Evolutionary conservation across 2,329 filamentous ascomycete species (phyloP).

Genomic region (Kalmusia sp.): DNA sequence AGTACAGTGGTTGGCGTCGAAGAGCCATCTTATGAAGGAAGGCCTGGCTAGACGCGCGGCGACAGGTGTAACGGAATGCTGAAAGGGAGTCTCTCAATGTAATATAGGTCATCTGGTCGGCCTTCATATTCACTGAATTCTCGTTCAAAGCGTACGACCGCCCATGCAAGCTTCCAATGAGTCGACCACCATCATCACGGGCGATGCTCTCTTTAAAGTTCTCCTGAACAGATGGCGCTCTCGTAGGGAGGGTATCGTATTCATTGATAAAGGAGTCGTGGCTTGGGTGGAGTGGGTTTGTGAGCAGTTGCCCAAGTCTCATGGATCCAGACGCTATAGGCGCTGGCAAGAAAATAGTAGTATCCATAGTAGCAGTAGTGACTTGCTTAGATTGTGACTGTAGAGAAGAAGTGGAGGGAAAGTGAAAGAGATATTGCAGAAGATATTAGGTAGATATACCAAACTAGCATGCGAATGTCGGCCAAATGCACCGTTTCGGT

Average conservation of each 20-base stretch:
- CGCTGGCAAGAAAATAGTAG: slow-evolving; percentile 28
- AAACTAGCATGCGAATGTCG: neutral
- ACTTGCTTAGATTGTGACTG: slow-evolving; percentile 5
- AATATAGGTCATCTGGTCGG: slow-evolving; percentile 24
- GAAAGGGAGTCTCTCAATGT: slow-evolving; percentile 21
- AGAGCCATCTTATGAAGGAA: slow-evolving; percentile 39
- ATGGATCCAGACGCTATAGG: slow-evolving; percentile 30
- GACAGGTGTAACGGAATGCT: slow-evolving; percentile 32
- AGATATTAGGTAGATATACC: neutral
- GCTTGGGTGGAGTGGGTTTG: slow-evolving; percentile 26
- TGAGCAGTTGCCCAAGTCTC: slow-evolving; percentile 36
- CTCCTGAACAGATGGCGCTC: slow-evolving; percentile 14
- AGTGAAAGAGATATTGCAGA: neutral
- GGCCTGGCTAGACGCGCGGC: slow-evolving; percentile 23
- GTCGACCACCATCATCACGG: slow-evolving; percentile 29
- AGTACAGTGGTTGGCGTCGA: slow-evolving; percentile 53
- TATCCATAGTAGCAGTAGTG: slow-evolving; percentile 28
- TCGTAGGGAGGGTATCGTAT: slow-evolving; percentile 8
- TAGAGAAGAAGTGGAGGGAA: slow-evolving; percentile 2
- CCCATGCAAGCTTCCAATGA: slow-evolving; percentile 7
- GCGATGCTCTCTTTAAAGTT: slow-evolving; percentile 23
- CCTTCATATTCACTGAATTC: slow-evolving; percentile 25
- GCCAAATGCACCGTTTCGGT: neutral
- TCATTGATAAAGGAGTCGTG: slow-evolving; percentile 22
- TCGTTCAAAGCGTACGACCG: slow-evolving; percentile 14